Conservation (phyloP, 331 rosid genomes). For the Prunus yedoensis region DNA sequence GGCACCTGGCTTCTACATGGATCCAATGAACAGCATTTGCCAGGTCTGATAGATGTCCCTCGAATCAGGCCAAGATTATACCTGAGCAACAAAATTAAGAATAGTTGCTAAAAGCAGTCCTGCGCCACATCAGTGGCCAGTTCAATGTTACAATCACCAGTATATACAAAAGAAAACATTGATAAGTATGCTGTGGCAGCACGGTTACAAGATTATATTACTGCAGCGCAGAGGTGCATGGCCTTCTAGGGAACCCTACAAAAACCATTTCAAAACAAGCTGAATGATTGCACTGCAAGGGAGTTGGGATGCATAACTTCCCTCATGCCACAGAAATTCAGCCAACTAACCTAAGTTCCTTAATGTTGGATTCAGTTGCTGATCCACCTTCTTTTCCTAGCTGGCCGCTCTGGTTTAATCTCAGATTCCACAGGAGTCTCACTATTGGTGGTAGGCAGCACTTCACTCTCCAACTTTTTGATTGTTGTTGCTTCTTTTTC, state of each 20-base stretch:
- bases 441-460: constrained; percentile 56
- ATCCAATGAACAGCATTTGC: background rate
- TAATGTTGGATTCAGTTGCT: constrained; percentile 42
- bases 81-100: constrained; percentile 31
- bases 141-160: constrained; percentile 61
- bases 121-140: constrained; percentile 47
- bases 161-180: constrained; percentile 46
- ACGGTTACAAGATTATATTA: constrained; percentile 46
- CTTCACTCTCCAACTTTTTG: constrained; percentile 78
- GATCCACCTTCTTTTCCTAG: constrained; percentile 96
- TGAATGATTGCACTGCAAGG: constrained; percentile 30
- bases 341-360: constrained; percentile 19
- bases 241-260: constrained; percentile 40
- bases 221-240: constrained; percentile 31
- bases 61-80: constrained; percentile 31
- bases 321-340: constrained; percentile 15
- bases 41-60: background rate
- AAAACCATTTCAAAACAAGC: constrained; percentile 19
- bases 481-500: constrained; percentile 68
- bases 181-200: constrained; percentile 29
- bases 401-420: constrained; percentile 89
- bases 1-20: background rate
- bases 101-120: constrained; percentile 32
- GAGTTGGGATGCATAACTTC: constrained; percentile 27
- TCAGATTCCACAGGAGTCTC: constrained; percentile 64